Conservation (phyloP, 139 green algal genomes). For the Zygnema cylindricum region DNA sequence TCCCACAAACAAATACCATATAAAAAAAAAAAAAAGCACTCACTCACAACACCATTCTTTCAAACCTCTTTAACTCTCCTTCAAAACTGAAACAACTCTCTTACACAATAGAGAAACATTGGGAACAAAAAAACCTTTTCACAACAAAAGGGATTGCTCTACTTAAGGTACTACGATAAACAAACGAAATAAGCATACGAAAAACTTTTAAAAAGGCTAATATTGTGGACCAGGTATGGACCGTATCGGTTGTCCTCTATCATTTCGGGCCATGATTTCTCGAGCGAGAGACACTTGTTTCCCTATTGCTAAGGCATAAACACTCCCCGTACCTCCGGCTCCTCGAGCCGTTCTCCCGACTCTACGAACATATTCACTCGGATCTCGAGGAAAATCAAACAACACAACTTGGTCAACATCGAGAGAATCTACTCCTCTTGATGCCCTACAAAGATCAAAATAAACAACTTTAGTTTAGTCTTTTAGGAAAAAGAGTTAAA, state of each 20-base stretch:
- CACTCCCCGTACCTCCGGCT: constrained; percentile 75
- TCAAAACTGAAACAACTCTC: too few relatives aligned
- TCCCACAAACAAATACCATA: too few relatives aligned
- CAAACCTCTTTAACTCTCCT: too few relatives aligned
- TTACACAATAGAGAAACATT: too few relatives aligned
- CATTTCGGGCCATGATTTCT: constrained; percentile 66
- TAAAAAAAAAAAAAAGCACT: too few relatives aligned
- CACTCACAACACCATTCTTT: too few relatives aligned
- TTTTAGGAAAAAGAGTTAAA: too few relatives aligned
- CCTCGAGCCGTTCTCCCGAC: constrained; percentile 88
- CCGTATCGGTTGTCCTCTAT: constrained; percentile 63
- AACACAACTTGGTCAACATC: constrained; percentile 84
- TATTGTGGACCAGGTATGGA: constrained; percentile 37
- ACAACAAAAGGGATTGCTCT: too few relatives aligned
- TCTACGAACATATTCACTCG: constrained; percentile 90
- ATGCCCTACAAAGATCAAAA: constrained; percentile 61
- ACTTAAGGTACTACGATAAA: too few relatives aligned
- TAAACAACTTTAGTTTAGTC: too few relatives aligned
- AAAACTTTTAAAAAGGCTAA: background rate
- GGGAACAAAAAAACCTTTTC: too few relatives aligned
- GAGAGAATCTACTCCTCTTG: constrained; percentile 78
- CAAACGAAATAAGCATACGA: too few relatives aligned
- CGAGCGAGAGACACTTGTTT: constrained; percentile 73
- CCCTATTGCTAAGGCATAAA: constrained; percentile 85
- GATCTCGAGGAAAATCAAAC: constrained; percentile 96